Percentiles rank a stretch among this genome's conserved stretches.
Conservation (phyloP, 768 basidiomycete genomes). For the Russula ochroleuca region DNA sequence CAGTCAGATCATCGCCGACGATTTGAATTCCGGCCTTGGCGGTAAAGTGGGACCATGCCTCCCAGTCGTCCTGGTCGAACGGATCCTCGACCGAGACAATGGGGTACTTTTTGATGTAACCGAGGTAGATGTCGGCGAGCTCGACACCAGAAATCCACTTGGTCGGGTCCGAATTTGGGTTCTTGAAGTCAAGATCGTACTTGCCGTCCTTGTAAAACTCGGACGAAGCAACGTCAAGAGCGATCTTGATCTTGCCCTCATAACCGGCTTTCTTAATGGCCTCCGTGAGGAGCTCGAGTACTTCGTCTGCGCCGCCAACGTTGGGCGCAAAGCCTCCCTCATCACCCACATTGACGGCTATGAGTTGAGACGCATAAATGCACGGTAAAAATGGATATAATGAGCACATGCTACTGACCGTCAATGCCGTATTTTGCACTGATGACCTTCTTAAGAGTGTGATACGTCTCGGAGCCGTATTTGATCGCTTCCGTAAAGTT, state of each 20-base stretch:
- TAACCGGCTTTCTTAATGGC: conserved; percentile 98
- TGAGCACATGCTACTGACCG: conserved; percentile 47
- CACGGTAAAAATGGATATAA: conserved; percentile 16
- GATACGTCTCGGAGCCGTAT: conserved; percentile 97
- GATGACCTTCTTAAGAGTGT: conserved; percentile 98
- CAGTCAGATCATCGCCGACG: conserved; percentile 94
- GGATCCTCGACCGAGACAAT: conserved; percentile 96
- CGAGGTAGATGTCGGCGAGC: conserved; percentile 88
- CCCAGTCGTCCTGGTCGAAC: conserved; percentile 99
- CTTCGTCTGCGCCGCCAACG: conserved; percentile 94
- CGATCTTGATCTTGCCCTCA: conserved; percentile 98
- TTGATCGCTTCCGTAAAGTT: conserved; percentile 97
- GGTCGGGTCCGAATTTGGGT: conserved; percentile 96
- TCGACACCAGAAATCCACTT: conserved; percentile 93
- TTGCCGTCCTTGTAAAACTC: conserved; percentile 99
- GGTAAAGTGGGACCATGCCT: conserved; percentile 94
- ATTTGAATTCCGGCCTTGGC: conserved; percentile 75
- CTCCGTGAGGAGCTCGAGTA: conserved; percentile 90
- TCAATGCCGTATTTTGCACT: conserved; percentile 98
- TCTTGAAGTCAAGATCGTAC: conserved; percentile 99
- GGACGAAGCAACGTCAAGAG: conserved; percentile 96
- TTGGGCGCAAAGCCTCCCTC: conserved; percentile 99
- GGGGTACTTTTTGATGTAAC: conserved; percentile 88
- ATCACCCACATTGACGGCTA: conserved; percentile 98
- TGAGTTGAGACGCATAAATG: conserved; percentile 19